Conservation (phyloP, 164 flowering plant genomes). For the Santalum album region DNA sequence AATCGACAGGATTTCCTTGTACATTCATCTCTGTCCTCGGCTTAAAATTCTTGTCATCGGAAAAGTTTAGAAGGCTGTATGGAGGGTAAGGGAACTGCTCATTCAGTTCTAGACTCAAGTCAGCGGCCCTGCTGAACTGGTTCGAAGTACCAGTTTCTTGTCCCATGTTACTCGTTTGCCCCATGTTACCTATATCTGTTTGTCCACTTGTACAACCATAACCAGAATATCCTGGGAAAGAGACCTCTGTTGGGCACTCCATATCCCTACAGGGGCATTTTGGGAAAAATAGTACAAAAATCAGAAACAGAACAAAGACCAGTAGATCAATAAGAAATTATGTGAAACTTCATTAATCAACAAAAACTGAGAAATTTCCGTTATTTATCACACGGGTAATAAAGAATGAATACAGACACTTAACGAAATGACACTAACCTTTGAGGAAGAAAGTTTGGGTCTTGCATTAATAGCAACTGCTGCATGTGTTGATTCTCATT, state of each 20-base stretch:
- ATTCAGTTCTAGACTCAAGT: conserved; percentile 40
- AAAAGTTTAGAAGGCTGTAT: conserved; percentile 25
- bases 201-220: conserved; percentile 34
- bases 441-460: conserved; percentile 37
- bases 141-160: conserved; percentile 31
- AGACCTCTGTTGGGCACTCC: conserved; percentile 34
- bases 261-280: conserved; percentile 21
- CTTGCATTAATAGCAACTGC: conserved; percentile 27
- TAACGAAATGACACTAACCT: no score
- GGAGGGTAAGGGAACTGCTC: conserved; percentile 43
- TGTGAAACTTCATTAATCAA: no score
- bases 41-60: conserved; percentile 28
- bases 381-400: no score
- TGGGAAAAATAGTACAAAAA: neutral
- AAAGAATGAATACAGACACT: no score
- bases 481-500: conserved; percentile 36
- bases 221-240: conserved; percentile 40
- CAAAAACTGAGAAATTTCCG: no score
- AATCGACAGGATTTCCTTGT: conserved; percentile 31
- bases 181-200: conserved; percentile 31
- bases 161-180: conserved; percentile 17
- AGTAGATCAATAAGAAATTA: no score
- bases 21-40: conserved; percentile 32
- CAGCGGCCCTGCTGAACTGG: conserved; percentile 28
- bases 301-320: no score